Evolutionary conservation across 495 filamentous ascomycete species (phyloP).

Genomic region (Podospora australis): DNA sequence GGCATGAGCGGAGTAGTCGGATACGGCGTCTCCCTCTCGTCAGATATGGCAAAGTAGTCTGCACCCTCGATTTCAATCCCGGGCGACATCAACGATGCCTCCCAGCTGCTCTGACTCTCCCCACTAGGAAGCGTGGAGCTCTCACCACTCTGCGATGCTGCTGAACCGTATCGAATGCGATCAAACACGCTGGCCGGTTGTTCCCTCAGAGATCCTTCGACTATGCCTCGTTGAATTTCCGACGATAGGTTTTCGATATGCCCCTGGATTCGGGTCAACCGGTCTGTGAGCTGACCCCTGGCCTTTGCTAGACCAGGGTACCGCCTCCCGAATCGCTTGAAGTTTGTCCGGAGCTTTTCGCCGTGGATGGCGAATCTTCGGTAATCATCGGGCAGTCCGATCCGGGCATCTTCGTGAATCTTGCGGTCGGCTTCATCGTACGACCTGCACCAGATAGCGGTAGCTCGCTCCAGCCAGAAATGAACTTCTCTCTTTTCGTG

Average conservation of each 20-base stretch:
- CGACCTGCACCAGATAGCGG: slow-evolving; percentile 53
- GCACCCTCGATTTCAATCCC: background rate
- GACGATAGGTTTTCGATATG: slow-evolving; percentile 52
- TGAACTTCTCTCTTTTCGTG: slow-evolving; percentile 49
- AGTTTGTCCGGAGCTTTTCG: slow-evolving; percentile 46
- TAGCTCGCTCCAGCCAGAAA: slow-evolving; percentile 60
- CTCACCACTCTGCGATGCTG: slow-evolving; percentile 25
- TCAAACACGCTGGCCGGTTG: slow-evolving; percentile 56
- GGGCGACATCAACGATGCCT: background rate
- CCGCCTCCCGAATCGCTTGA: slow-evolving; percentile 38
- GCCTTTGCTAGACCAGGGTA: slow-evolving; percentile 30
- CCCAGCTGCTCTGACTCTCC: slow-evolving; percentile 28
- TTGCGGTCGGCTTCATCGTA: slow-evolving; percentile 55
- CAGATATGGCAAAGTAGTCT: no score
- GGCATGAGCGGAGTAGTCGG: background rate
- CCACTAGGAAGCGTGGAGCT: slow-evolving; percentile 26
- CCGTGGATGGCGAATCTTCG: slow-evolving; percentile 65
- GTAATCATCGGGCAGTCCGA: slow-evolving; percentile 65
- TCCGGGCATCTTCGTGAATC: slow-evolving; percentile 48
- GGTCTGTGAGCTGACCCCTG: slow-evolving; percentile 40
- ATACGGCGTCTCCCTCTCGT: background rate
- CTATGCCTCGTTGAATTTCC: slow-evolving; percentile 13
- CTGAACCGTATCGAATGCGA: slow-evolving; percentile 33
- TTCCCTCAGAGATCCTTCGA: slow-evolving; percentile 39
- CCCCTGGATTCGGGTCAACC: slow-evolving; percentile 46